phyloP scores from a whole-genome alignment of 805 yeast genomes.

The Brettanomyces nanus region DNA sequence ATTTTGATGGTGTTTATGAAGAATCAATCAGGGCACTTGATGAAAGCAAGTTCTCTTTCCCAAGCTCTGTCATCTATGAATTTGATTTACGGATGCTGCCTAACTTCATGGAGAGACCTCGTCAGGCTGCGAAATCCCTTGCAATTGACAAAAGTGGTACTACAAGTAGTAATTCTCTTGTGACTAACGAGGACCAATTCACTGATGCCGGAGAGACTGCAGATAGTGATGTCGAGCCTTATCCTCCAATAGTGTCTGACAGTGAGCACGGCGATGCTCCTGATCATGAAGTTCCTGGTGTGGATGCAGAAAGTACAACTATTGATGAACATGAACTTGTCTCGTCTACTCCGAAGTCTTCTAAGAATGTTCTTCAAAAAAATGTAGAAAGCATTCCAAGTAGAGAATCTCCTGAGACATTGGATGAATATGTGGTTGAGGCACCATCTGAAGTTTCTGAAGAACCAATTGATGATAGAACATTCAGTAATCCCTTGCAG shows the following conservation, averaged over 20 bases:
- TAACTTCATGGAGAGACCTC: slow-evolving; percentile 18
- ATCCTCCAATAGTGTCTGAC: not conserved
- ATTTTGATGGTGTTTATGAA: slow-evolving; percentile 22
- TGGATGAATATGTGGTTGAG: too few relatives aligned
- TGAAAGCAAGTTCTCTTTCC: slow-evolving; percentile 23
- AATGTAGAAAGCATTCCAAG: too few relatives aligned
- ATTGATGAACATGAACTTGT: not conserved
- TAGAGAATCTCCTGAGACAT: too few relatives aligned
- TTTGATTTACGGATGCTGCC: slow-evolving; percentile 23
- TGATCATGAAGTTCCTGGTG: not conserved
- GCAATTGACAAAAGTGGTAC: not conserved
- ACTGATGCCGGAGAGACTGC: slow-evolving; percentile 1
- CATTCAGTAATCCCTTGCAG: not conserved
- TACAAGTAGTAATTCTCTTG: not conserved
- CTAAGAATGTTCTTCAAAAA: not conserved
- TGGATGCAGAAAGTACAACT: not conserved
- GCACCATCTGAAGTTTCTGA: not conserved
- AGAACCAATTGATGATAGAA: not conserved
- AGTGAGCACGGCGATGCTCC: not conserved
- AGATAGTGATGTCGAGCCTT: not conserved
- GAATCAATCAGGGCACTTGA: slow-evolving; percentile 17
- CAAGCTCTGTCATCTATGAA: slow-evolving; percentile 29
- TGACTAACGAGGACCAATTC: not conserved
- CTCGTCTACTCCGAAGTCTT: slow-evolving; percentile 2
- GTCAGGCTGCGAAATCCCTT: not conserved